These are phyloP conservation scores for Trichothecium roseum DNA, from an alignment of 2,329 filamentous ascomycete species.

Conservation along the genomic window DNA sequence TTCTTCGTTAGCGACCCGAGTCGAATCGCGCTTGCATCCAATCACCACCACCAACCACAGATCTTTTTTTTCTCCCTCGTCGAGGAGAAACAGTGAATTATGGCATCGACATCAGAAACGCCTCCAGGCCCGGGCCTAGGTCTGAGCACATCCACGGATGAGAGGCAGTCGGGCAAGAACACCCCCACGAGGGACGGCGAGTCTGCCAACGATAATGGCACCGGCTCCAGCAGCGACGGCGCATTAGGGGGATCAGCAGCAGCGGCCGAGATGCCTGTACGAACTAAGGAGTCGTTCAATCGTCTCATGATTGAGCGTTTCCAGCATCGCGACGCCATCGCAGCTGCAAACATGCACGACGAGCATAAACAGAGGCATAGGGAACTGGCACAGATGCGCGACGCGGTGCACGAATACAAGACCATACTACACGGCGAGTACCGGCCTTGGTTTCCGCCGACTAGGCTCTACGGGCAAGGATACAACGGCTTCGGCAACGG, in stretches of 20 bases:
- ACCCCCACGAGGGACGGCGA: conserved; percentile 14
- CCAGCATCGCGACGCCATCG: conserved; percentile 42
- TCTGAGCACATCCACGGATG: no score
- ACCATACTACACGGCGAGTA: conserved; percentile 41
- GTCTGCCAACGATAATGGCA: conserved; percentile 6
- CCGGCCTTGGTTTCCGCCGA: conserved; percentile 44
- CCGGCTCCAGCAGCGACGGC: background rate
- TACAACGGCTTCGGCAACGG: conserved; percentile 88
- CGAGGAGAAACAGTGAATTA: no score
- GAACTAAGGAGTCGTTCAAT: conserved; percentile 46
- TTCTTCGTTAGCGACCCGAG: no score
- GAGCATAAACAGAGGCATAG: conserved; percentile 20
- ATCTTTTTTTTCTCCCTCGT: no score
- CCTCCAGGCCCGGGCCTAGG: no score
- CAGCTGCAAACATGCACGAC: conserved; percentile 39
- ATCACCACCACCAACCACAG: no score
- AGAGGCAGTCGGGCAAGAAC: conserved; percentile 15
- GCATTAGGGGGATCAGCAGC: background rate
- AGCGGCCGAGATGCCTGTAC: conserved; percentile 24
- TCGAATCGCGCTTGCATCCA: no score
- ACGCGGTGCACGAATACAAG: conserved; percentile 62
- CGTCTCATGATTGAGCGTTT: conserved; percentile 43
- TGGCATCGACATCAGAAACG: no score
- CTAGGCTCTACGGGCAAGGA: conserved; percentile 57
- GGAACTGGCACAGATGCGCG: conserved; percentile 50